A percentile compares a stretch with the other conserved stretches of the same genome.
Conservation (phyloP, 371 early-diverging fungal genomes). For the Amoeboaphelidium occidentale region DNA sequence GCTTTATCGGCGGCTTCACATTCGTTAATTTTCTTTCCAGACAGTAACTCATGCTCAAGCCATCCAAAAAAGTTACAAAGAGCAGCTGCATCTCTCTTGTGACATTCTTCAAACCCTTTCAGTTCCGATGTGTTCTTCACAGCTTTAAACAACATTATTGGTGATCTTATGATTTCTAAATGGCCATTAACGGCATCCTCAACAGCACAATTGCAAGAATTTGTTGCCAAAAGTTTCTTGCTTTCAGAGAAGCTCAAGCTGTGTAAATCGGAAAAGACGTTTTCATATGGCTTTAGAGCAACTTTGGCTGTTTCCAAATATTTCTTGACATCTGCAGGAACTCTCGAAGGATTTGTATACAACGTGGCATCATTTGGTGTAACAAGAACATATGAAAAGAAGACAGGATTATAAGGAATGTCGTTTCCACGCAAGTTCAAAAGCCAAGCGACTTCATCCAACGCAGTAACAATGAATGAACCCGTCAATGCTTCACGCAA, state of each 20-base stretch:
- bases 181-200: background rate
- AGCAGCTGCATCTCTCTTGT: constrained; percentile 82
- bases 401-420: constrained; percentile 90
- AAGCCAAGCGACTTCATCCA: constrained; percentile 85
- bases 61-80: constrained; percentile 76
- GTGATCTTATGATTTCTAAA: constrained; percentile 23
- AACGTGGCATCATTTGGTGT: constrained; percentile 25
- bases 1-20: constrained; percentile 54
- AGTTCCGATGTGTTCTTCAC: constrained; percentile 82
- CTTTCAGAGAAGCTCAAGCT: too few species aligned
- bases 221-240: too few species aligned
- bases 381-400: constrained; percentile 73
- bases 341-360: constrained; percentile 6
- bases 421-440: constrained; percentile 96
- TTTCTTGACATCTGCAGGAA: constrained; percentile 11
- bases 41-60: constrained; percentile 63
- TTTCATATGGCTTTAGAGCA: constrained; percentile 28
- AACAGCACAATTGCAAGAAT: too few species aligned
- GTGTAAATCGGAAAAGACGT: too few species aligned
- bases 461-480: constrained; percentile 52
- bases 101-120: constrained; percentile 77
- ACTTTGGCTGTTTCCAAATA: constrained; percentile 33
- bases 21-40: constrained; percentile 30
- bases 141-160: constrained; percentile 52
- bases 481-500: constrained; percentile 9